Percentiles rank a stretch among this genome's conserved stretches.
Evolutionary conservation across 768 basidiomycete species (phyloP).

Genomic region (Ramaria sp.): DNA sequence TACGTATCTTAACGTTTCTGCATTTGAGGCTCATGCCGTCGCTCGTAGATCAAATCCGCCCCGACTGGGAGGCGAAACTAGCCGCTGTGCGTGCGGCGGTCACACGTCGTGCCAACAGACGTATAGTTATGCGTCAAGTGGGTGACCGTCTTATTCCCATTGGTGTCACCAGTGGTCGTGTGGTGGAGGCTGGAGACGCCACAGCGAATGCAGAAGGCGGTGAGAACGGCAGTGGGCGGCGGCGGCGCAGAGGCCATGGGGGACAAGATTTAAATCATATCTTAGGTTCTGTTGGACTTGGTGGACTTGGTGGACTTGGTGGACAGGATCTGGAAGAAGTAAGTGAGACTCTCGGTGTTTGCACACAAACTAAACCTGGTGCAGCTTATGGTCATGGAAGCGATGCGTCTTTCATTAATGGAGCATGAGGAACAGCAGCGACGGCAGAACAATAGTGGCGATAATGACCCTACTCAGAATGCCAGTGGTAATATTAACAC

Average conservation of each 20-base stretch:
- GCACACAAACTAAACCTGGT: background rate
- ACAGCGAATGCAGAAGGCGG: conserved; percentile 33
- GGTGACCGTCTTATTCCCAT: conserved; percentile 96
- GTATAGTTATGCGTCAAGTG: conserved; percentile 97
- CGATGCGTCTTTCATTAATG: conserved; percentile 88
- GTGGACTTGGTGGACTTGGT: conserved; percentile 64
- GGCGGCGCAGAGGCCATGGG: conserved; percentile 40
- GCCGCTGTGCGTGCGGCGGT: conserved; percentile 93
- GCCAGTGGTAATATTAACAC: conserved; percentile 18
- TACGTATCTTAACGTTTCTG: conserved; percentile 24
- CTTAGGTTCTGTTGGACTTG: conserved; percentile 50
- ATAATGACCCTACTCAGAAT: conserved; percentile 20
- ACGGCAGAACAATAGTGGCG: conserved; percentile 14
- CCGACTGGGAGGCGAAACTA: conserved; percentile 96
- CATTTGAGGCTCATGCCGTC: conserved; percentile 5
- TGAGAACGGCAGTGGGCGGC: conserved; percentile 31
- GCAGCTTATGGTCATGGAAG: conserved; percentile 97
- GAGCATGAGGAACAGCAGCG: conserved; percentile 93
- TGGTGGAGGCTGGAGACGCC: conserved; percentile 33
- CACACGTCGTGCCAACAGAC: conserved; percentile 86
- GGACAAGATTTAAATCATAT: conserved; percentile 54
- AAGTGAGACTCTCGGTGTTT: conserved; percentile 18
- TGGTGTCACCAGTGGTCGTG: conserved; percentile 84
- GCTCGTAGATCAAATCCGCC: conserved; percentile 79
- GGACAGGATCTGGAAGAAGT: conserved; percentile 95